Conservation (phyloP, 768 basidiomycete species). For the Naematelia aurantialba region DNA sequence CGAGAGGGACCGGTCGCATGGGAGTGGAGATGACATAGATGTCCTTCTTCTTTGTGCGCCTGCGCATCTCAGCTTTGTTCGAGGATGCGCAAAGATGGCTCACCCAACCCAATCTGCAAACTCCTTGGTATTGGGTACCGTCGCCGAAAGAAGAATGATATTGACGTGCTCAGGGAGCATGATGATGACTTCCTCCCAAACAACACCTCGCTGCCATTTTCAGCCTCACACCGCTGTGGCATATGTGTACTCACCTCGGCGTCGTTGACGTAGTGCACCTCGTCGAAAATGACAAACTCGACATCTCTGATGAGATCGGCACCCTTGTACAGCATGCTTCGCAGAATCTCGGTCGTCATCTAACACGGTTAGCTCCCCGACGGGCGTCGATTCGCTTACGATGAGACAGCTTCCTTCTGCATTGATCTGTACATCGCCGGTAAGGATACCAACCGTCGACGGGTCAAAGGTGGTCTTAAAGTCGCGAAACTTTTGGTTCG, state of each 20-base stretch:
- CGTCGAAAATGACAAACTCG: conserved; percentile 98
- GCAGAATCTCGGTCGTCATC: conserved; percentile 79
- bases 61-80: conserved; percentile 46
- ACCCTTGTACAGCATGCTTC: conserved; percentile 94
- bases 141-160: conserved; percentile 94
- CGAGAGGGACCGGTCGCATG: conserved; percentile 92
- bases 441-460: conserved; percentile 87
- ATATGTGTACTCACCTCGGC: conserved; percentile 67
- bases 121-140: conserved; percentile 95
- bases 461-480: conserved; percentile 95
- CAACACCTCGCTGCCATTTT: conserved; percentile 76
- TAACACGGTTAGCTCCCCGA: conserved; percentile 10
- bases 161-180: conserved; percentile 99
- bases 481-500: conserved; percentile 98
- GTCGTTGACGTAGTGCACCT: conserved; percentile 99
- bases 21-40: conserved; percentile 98
- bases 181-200: conserved; percentile 99
- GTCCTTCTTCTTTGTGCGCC: conserved; percentile 97
- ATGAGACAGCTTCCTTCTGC: conserved; percentile 94
- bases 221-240: neutral
- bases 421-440: conserved; percentile 98
- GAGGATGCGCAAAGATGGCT: conserved; percentile 37
- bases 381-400: conserved; percentile 57
- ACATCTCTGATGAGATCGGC: conserved; percentile 98
- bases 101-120: conserved; percentile 99